Conservation (phyloP, 1,284 basidiomycete species). For the Pseudozyma pruni region DNA sequence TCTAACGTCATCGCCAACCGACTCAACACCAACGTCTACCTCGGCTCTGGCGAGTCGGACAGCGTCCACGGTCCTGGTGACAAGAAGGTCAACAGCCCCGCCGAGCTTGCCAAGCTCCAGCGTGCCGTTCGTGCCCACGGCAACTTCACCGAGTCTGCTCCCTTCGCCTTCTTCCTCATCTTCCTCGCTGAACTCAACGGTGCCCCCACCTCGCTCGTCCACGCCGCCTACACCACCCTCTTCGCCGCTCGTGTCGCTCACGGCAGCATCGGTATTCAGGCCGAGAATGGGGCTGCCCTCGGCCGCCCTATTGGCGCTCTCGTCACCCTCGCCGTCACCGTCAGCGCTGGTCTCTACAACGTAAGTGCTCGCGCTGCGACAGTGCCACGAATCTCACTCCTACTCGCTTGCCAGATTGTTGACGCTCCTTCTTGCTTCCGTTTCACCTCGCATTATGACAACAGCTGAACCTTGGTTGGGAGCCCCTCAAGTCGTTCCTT, state of each 20-base stretch:
- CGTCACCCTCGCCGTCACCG: conserved; percentile 53
- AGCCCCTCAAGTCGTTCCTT: conserved; percentile 67
- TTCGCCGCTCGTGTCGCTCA: conserved; percentile 62
- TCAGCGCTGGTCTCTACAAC: conserved; percentile 64
- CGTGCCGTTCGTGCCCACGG: conserved; percentile 60
- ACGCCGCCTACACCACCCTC: conserved; percentile 63
- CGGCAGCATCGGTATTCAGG: conserved; percentile 52
- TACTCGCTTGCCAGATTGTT: neutral
- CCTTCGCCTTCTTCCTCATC: conserved; percentile 65
- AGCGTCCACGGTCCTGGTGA: conserved; percentile 28
- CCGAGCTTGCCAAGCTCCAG: conserved; percentile 53
- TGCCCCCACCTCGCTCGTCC: conserved; percentile 65
- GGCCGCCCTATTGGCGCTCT: conserved; percentile 53
- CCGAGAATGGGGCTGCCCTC: conserved; percentile 17
- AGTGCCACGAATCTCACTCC: neutral
- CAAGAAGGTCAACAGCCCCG: conserved; percentile 27
- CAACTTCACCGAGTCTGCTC: conserved; percentile 63
- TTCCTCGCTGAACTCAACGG: conserved; percentile 68
- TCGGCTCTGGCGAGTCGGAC: conserved; percentile 47
- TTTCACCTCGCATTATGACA: neutral
- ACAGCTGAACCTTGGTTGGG: conserved; percentile 64
- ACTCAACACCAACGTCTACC: conserved; percentile 55
- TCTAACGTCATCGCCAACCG: conserved; percentile 56
- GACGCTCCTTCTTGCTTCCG: neutral
- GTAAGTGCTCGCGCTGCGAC: conserved; percentile 33